Percentiles rank a stretch among this genome's conserved stretches.
Evolutionary conservation across 192 early-diverging fungal species (phyloP).

Genomic region (Backusella tarrabulga): DNA sequence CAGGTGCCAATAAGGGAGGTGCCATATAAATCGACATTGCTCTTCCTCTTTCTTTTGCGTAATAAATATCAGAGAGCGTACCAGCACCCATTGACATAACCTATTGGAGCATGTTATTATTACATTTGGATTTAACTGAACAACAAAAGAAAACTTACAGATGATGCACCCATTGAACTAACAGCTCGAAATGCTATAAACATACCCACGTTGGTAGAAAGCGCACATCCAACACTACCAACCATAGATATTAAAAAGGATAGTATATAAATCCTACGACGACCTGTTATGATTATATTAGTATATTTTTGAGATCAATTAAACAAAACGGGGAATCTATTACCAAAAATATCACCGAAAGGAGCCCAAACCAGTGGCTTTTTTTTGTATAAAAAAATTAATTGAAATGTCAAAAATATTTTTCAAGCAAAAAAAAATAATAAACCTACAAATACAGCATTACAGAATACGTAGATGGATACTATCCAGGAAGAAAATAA

Average conservation of each 20-base stretch:
- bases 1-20: conserved; percentile 29
- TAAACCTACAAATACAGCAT: conserved; percentile 26
- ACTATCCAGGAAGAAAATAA: conserved; percentile 12
- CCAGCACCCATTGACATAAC: conserved; percentile 38
- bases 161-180: conserved; percentile 28
- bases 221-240: conserved; percentile 25
- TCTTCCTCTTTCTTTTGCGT: conserved; percentile 26
- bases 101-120: background rate
- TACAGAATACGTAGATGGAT: conserved; percentile 27
- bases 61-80: conserved; percentile 36
- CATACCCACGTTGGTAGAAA: conserved; percentile 26
- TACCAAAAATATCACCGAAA: conserved; percentile 27
- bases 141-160: conserved; percentile 10
- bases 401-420: background rate
- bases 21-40: conserved; percentile 31
- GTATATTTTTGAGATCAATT: background rate
- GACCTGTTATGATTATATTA: conserved; percentile 13
- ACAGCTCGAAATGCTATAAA: conserved; percentile 29
- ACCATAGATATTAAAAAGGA: conserved; percentile 24
- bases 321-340: background rate
- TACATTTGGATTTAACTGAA: background rate
- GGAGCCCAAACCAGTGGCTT: conserved; percentile 30
- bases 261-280: conserved; percentile 29
- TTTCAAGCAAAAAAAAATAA: background rate
- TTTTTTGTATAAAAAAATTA: background rate